Evolutionary conservation across 306 rosid species (phyloP).

Genomic region (Neltuma alba): DNA sequence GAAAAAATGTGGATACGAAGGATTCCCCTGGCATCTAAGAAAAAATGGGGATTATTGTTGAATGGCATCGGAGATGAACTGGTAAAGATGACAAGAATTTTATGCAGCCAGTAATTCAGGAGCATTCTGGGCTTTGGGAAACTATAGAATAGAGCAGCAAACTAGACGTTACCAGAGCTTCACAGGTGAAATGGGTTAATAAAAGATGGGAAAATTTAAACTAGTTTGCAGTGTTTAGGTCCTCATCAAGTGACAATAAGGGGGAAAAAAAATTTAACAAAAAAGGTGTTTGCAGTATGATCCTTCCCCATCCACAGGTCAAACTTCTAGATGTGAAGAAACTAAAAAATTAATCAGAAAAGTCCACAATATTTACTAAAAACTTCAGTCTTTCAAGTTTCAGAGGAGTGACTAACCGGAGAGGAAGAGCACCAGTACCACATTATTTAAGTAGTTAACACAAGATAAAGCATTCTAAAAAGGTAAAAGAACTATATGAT

Average conservation of each 20-base stretch:
- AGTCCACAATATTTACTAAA: background rate
- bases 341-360: background rate
- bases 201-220: background rate
- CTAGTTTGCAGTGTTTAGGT: background rate
- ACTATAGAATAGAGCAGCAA: constrained; percentile 7
- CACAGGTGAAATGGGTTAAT: background rate
- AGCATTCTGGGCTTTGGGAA: constrained; percentile 12
- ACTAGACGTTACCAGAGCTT: background rate
- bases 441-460: constrained; percentile 5
- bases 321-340: background rate
- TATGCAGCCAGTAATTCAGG: background rate
- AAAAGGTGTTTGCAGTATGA: background rate
- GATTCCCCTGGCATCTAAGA: background rate
- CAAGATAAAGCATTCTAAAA: constrained; percentile 11
- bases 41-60: background rate
- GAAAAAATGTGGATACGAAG: background rate
- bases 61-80: constrained; percentile 1
- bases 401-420: background rate
- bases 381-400: constrained; percentile 16
- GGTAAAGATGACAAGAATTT: background rate
- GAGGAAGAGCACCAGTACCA: constrained; percentile 23
- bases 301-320: background rate
- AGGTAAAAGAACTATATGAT: background rate
- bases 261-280: background rate
- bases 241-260: background rate